Base-by-base conservation (phyloP, 371 early-diverging fungal genomes). In the Apophysomyces ossiformis region DNA sequence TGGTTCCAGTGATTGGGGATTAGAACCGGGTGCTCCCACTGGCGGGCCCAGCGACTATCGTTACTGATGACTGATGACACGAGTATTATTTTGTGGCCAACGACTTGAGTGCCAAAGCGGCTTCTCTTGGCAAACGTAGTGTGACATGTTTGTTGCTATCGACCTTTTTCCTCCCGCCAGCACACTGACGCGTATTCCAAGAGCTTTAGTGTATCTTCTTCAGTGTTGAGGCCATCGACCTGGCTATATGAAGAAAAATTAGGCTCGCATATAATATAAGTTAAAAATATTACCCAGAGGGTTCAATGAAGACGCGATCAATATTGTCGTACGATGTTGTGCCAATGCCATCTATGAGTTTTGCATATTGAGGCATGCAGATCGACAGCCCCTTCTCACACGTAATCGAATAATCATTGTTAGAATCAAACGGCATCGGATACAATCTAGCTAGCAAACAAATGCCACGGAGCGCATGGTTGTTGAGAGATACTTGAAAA, bases 191-290 rank as follows among this genome's bases (percentile, higher is more conserved):
- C 64, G 57, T 69, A 64, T 57, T 64, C 69, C 57, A 69, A 32
- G 57, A 69, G 60, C 32, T 69, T 69, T 15, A 69, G 58, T 39
- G 69, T 64, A 50, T 69, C 69, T 64, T 69, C 65, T 12, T 64
- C 57, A 18, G 61, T 61, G 45, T 69, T 58, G 9, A 43, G 18
- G 4, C 45, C 61, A 61, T 60, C 65, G n/a, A 56, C 61, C 36
- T 54, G 57, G 26, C 64, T 69, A 58, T 36, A 43, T 35, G 26
- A 61, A 61, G 32, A 61, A 61, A 57, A 64, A 46, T 32, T 21
- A 32, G 16, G 54, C 9, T 9, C 32, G 54, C n/a, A n/a, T 54
- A 54, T 54, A 54, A 63, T 50, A 56, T n/a, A 21, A 16, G 13
- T 16, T 41, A 2, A 41, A 41, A 41, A 26, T 4, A 16, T 58